Conservation (phyloP, 2,329 filamentous ascomycete species). For the Pleurostoma richardsiae region DNA sequence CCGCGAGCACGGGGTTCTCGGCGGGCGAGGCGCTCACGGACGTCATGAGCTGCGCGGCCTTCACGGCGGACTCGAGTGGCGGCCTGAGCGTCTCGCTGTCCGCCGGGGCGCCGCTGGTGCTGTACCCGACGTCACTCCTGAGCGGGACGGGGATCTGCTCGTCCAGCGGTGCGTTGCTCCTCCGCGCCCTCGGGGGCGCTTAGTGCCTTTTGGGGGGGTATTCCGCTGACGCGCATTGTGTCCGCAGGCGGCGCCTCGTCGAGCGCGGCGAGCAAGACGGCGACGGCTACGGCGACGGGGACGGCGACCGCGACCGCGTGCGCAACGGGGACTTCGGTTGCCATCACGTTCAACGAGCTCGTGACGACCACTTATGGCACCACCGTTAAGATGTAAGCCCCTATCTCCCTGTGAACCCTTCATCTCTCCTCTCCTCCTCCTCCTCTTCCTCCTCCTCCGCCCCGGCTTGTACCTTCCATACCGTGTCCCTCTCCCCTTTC, state of each 20-base stretch:
- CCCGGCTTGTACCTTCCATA: background rate
- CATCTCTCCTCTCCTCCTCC: too few species aligned
- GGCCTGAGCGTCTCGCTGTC: slow-evolving; percentile 35
- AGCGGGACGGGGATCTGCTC: slow-evolving; percentile 27
- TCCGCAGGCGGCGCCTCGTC: slow-evolving; percentile 16
- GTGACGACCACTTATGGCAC: slow-evolving; percentile 15
- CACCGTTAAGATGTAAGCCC: slow-evolving; percentile 17
- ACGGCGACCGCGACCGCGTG: slow-evolving; percentile 2
- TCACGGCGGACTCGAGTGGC: slow-evolving; percentile 35
- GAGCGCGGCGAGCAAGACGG: slow-evolving; percentile 7
- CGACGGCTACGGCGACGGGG: background rate
- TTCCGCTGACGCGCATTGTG: background rate
- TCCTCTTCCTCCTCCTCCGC: background rate
- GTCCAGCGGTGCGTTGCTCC: background rate
- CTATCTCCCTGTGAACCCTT: too few species aligned
- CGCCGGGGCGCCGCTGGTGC: slow-evolving; percentile 34
- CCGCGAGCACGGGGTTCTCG: slow-evolving; percentile 30
- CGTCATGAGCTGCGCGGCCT: slow-evolving; percentile 34
- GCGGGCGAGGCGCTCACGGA: slow-evolving; percentile 28
- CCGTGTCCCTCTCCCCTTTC: background rate
- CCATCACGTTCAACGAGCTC: slow-evolving; percentile 18
- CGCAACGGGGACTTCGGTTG: slow-evolving; percentile 8
- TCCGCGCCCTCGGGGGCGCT: too few species aligned
- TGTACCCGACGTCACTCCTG: slow-evolving; percentile 28
- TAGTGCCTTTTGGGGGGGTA: too few species aligned